A percentile compares a stretch with the other conserved stretches of the same genome.
Conservation (phyloP, 2,329 filamentous ascomycete genomes). For the Coccinonectria pachysandricola region DNA sequence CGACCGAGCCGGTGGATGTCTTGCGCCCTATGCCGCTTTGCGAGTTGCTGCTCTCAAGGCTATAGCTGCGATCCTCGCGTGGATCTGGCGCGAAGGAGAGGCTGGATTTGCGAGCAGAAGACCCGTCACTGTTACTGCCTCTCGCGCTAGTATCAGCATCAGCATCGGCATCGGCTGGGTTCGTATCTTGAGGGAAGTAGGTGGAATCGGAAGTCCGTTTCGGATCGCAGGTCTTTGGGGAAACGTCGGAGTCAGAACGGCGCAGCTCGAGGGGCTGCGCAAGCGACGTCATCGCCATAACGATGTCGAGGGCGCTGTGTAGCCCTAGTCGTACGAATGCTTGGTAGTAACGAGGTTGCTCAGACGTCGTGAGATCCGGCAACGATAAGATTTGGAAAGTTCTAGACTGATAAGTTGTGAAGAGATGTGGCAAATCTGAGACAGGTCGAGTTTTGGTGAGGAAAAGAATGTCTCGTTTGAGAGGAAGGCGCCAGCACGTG, state of each 20-base stretch:
- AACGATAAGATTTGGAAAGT: too few species aligned
- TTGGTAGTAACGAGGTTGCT: too few species aligned
- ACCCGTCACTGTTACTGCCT: constrained; percentile 22
- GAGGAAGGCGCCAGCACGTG: too few species aligned
- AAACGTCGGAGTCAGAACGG: constrained; percentile 33
- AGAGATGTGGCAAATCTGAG: too few species aligned
- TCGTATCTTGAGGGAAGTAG: constrained; percentile 18
- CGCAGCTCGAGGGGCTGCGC: constrained; percentile 15
- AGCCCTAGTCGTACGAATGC: too few species aligned
- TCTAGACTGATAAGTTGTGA: too few species aligned
- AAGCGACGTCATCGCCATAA: constrained; percentile 14
- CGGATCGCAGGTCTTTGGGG: constrained; percentile 26
- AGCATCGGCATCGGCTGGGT: constrained; percentile 14
- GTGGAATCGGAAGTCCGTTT: constrained; percentile 12
- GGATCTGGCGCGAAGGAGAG: constrained; percentile 27
- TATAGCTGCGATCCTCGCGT: constrained; percentile 14
- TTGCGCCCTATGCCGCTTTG: constrained; percentile 28
- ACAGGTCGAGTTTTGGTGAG: too few species aligned
- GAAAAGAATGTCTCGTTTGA: too few species aligned
- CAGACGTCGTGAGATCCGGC: too few species aligned
- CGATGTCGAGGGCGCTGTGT: constrained; percentile 3
- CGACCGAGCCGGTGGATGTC: constrained; percentile 37
- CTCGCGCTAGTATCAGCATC: constrained; percentile 15
- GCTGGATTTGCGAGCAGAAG: constrained; percentile 21
- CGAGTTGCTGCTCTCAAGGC: constrained; percentile 17